Conservation (phyloP, 805 yeast genomes). For the Saccharomycopsis vini region DNA sequence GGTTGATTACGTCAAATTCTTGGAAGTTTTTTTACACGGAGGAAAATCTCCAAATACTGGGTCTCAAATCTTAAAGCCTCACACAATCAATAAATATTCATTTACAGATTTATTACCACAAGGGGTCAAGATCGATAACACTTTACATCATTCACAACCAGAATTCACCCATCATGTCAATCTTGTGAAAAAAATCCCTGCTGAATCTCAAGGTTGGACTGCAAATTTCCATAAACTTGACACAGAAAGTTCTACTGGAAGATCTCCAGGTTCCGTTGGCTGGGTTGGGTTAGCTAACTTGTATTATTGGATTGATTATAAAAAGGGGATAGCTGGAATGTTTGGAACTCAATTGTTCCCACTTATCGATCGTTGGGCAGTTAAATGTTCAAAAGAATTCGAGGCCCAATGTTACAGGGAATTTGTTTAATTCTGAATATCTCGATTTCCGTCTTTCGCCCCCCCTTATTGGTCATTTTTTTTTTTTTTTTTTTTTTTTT, state of each 20-base stretch:
- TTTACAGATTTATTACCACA: constrained; percentile 27
- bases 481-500: too few species aligned
- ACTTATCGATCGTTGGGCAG: constrained; percentile 21
- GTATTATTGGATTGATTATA: constrained; percentile 32
- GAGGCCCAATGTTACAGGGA: constrained; percentile 17
- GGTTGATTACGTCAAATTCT: constrained; percentile 31
- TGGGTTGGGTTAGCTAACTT: constrained; percentile 36
- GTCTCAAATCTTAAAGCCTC: constrained; percentile 24
- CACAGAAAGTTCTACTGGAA: constrained; percentile 27
- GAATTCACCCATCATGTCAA: constrained; percentile 18
- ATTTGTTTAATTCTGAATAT: neutral
- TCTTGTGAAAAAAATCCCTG: constrained; percentile 18
- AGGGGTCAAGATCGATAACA: constrained; percentile 18
- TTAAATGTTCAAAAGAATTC: constrained; percentile 18
- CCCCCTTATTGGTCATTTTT: too few species aligned
- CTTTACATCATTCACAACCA: constrained; percentile 19
- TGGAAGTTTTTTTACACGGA: constrained; percentile 32
- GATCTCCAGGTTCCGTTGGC: constrained; percentile 27
- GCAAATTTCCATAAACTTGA: constrained; percentile 23
- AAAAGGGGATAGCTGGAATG: constrained; percentile 30
- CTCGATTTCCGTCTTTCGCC: too few species aligned
- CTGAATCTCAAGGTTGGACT: constrained; percentile 22
- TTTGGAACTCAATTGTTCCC: constrained; percentile 33
- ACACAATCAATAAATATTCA: constrained; percentile 26
- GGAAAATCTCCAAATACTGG: constrained; percentile 31